phyloP scores from a whole-genome alignment of 2,329 filamentous ascomycete species.

The Beauveria bassiana region DNA sequence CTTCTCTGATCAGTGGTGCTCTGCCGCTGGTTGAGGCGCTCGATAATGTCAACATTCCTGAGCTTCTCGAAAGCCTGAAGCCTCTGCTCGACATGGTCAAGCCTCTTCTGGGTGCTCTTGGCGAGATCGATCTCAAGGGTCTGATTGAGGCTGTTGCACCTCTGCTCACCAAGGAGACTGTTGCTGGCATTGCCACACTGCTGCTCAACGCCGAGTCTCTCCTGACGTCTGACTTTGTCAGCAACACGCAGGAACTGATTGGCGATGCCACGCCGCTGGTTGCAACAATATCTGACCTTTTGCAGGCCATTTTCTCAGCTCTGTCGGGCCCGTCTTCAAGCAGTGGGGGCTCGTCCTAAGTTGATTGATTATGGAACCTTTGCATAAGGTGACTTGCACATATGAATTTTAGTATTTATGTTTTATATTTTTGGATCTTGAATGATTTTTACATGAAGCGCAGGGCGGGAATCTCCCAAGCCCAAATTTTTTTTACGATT shows the following conservation, averaged over 20 bases:
- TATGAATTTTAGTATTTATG: slow-evolving; percentile 2
- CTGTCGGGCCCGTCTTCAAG: background rate
- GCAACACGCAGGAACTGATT: slow-evolving; percentile 35
- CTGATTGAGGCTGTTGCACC: slow-evolving; percentile 29
- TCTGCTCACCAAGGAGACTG: slow-evolving; percentile 30
- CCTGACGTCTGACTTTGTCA: slow-evolving; percentile 31
- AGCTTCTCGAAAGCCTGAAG: slow-evolving; percentile 7
- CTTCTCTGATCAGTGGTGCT: slow-evolving; percentile 26
- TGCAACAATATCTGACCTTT: slow-evolving; percentile 6
- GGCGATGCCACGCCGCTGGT: slow-evolving; percentile 30
- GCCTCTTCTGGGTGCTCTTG: slow-evolving; percentile 24
- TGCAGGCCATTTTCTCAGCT: slow-evolving; percentile 6
- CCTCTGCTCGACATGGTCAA: slow-evolving; percentile 24
- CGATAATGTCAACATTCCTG: slow-evolving; percentile 12
- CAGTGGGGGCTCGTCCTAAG: background rate
- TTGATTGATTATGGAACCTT: background rate
- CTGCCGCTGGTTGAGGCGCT: slow-evolving; percentile 30
- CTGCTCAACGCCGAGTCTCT: slow-evolving; percentile 32
- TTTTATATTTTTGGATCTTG: background rate
- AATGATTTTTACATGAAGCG: slow-evolving; percentile 7
- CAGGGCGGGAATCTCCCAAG: background rate
- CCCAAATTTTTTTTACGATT: slow-evolving; percentile 1
- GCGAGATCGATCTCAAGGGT: slow-evolving; percentile 23
- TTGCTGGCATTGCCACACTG: slow-evolving; percentile 29
- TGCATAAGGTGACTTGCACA: background rate